A percentile compares a stretch with the other conserved stretches of the same genome.
Evolutionary conservation across 768 basidiomycete species (phyloP).

Genomic region (Cyclocybe cylindracea): DNA sequence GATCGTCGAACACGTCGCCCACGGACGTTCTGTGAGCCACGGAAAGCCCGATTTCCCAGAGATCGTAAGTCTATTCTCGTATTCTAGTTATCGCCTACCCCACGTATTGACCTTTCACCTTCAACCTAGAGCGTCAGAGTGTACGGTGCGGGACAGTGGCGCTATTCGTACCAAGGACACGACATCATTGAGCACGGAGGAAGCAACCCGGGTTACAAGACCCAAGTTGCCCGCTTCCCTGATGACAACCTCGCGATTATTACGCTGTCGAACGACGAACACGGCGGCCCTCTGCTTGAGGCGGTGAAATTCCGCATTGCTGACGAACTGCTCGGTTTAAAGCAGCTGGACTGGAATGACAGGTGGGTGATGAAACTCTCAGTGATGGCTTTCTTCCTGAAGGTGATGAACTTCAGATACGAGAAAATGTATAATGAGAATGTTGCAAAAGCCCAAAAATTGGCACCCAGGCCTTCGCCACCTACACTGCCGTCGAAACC

Average conservation of each 20-base stretch:
- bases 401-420: slow-evolving; percentile 20
- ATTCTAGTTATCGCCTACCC: neutral
- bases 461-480: slow-evolving; percentile 23
- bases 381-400: neutral
- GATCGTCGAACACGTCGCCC: slow-evolving; percentile 36
- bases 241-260: slow-evolving; percentile 39
- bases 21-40: slow-evolving; percentile 32
- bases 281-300: slow-evolving; percentile 33
- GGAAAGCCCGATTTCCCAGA: slow-evolving; percentile 38
- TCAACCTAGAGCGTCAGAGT: slow-evolving; percentile 35
- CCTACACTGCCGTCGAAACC: slow-evolving; percentile 22
- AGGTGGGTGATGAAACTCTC: slow-evolving; percentile 21
- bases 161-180: slow-evolving; percentile 40
- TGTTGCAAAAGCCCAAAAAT: slow-evolving; percentile 18
- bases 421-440: slow-evolving; percentile 22
- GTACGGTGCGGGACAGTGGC: slow-evolving; percentile 41
- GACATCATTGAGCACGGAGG: slow-evolving; percentile 47
- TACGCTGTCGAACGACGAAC: slow-evolving; percentile 40
- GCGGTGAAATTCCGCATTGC: slow-evolving; percentile 39
- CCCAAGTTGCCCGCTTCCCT: slow-evolving; percentile 33
- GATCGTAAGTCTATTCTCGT: slow-evolving; percentile 20
- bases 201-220: slow-evolving; percentile 36
- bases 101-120: neutral
- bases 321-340: slow-evolving; percentile 34
- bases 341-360: slow-evolving; percentile 38